Base-by-base conservation (phyloP, 2,329 filamentous ascomycete genomes). In the Cephalotrichum gorgonifer region DNA sequence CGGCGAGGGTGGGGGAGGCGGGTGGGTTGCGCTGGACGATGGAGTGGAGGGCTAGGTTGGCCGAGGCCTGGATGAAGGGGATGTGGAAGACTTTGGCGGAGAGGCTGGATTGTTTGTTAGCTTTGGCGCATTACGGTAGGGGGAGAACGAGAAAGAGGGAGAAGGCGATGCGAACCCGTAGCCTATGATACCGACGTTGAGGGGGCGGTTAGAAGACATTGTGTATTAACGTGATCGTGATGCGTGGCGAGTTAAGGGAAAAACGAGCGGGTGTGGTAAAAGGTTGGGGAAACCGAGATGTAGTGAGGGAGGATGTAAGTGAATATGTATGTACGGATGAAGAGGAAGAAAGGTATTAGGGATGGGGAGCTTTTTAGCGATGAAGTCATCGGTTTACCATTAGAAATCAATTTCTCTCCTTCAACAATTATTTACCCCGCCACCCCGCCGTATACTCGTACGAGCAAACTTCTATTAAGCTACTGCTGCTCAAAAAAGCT, bases 61-160 rank as follows among this genome's bases (percentile, higher is more conserved):
- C 72, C 0, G 83, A 79, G 27, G 75, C 73, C 48, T 70, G 69
- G 65, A 93, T 76, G 66, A 89, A 86, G 53, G 86, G 87, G 60
- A 91, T 88, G 65, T 93, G 86, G 68, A 91, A 93, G 67, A 85
- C 74, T 62, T 89, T 90, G 65, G 87, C 86, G 2, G 76, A 79
- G 47, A 76, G 59, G 61, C 76, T 78, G 50, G 30, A 38, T 31
- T 23, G 11, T 12, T 20, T 54, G 56, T 57, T 41, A 53, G 30
- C 51, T 31, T 48, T 14, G 12, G 25, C 27, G n/a, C n/a, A n/a
- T n/a, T 50, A 44, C 28, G 38, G 33, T 17, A 45, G 43, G 42
- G 26, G 31, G 44, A 47, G 48, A 17, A n/a, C n/a, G 27, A 35
- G 23, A 41, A 44, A 30, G 50, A 45, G 43, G 38, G 48, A 27